Evolutionary conservation across 495 filamentous ascomycete genomes (phyloP).

Genomic region (Aspergillus taichungensis): DNA sequence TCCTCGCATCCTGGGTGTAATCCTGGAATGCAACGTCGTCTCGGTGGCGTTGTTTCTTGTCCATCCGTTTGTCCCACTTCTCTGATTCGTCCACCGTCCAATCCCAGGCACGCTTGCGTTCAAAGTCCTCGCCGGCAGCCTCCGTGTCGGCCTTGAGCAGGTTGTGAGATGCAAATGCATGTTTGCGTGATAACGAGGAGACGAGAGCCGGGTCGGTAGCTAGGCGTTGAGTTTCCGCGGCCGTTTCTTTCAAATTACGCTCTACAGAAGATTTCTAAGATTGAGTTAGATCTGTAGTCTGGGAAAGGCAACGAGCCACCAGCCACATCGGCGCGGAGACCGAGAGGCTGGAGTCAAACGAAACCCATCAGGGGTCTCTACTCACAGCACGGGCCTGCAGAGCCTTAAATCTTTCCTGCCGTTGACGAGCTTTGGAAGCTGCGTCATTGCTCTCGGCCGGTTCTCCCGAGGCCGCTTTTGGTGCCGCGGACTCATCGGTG

Average conservation of each 20-base stretch:
- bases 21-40: conserved; percentile 88
- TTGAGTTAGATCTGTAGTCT: conserved; percentile 9
- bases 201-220: conserved; percentile 66
- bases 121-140: conserved; percentile 82
- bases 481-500: neutral
- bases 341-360: neutral
- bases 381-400: conserved; percentile 68
- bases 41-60: conserved; percentile 73
- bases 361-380: neutral
- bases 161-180: conserved; percentile 82
- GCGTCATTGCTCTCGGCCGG: conserved; percentile 15
- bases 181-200: conserved; percentile 64
- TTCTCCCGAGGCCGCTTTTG: conserved; percentile 3
- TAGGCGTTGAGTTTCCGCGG: conserved; percentile 71
- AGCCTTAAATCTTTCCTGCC: conserved; percentile 59
- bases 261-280: conserved; percentile 59
- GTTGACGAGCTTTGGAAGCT: conserved; percentile 23
- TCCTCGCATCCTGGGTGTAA: conserved; percentile 75
- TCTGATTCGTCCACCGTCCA: conserved; percentile 94
- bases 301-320: neutral
- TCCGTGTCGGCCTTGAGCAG: conserved; percentile 85
- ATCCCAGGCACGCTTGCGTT: conserved; percentile 96
- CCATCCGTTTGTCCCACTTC: conserved; percentile 82
- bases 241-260: conserved; percentile 75
- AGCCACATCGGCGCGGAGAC: neutral